These are phyloP conservation scores for Thozetella sp. DNA, from an alignment of 495 filamentous ascomycete species.

Conservation along the genomic window DNA sequence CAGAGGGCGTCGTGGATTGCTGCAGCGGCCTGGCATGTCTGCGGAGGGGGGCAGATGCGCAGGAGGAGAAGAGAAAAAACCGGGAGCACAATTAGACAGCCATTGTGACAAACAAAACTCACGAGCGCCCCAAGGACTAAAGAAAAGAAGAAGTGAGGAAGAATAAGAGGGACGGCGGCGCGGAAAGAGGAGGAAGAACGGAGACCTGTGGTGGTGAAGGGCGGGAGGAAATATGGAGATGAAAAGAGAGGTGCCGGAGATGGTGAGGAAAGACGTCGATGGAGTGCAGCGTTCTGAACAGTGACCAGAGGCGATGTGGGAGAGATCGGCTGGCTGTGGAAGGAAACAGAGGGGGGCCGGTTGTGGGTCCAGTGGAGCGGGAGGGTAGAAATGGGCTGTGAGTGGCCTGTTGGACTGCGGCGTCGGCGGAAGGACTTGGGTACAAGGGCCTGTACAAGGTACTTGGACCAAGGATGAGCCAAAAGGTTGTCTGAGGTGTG, in stretches of 20 bases:
- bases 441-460: constrained; percentile 12
- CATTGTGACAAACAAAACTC: constrained; percentile 13
- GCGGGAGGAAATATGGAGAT: constrained; percentile 9
- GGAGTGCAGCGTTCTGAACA: not conserved
- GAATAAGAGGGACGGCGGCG: not conserved
- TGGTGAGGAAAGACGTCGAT: not conserved
- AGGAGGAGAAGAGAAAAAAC: not conserved
- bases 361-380: not conserved
- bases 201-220: constrained; percentile 7
- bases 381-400: constrained; percentile 7
- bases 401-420: constrained; percentile 20
- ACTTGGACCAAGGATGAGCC: constrained; percentile 14
- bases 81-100: constrained; percentile 17
- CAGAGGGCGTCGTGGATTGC: constrained; percentile 15
- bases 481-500: constrained; percentile 8
- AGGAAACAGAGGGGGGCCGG: not conserved
- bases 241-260: not conserved
- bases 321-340: constrained; percentile 12
- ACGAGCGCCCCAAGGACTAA: constrained; percentile 1
- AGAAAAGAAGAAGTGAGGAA: constrained; percentile 5
- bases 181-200: not conserved
- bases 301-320: constrained; percentile 3
- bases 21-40: constrained; percentile 28
- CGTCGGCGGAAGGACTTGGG: constrained; percentile 15
- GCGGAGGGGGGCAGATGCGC: constrained; percentile 3